phyloP scores from a whole-genome alignment of 306 rosid genomes.

The Acacia confusa region DNA sequence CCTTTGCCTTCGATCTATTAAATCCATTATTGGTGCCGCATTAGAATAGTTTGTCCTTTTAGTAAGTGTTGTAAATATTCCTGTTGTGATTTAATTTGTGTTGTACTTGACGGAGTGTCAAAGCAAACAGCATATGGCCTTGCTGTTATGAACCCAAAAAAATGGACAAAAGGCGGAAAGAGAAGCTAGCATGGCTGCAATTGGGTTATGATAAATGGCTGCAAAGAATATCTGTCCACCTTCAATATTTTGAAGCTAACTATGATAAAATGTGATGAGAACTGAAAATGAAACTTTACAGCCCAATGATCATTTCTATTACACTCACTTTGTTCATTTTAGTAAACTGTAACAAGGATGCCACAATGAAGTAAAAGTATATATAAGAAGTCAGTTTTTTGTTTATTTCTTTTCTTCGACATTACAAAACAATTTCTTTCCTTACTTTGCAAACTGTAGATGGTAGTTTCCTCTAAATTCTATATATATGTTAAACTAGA shows the following conservation, averaged over 20 bases:
- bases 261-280: not conserved
- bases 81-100: constrained; percentile 13
- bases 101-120: not conserved
- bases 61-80: not conserved
- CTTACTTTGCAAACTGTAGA: not conserved
- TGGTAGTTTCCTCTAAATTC: not conserved
- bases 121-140: not conserved
- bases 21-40: not conserved
- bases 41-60: not conserved
- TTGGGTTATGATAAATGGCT: not conserved
- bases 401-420: not conserved
- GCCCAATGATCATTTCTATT: constrained; percentile 1
- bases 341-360: not conserved
- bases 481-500: not conserved
- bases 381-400: not conserved
- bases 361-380: not conserved
- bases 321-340: constrained; percentile 1
- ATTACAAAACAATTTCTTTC: not conserved
- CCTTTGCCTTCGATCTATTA: not conserved
- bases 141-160: constrained; percentile 11
- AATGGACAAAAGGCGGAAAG: not conserved
- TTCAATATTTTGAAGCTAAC: constrained; percentile 5
- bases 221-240: not conserved
- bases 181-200: not conserved
- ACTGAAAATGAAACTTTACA: not conserved